Evolutionary conservation across 768 basidiomycete genomes (phyloP).

Genomic region (Cubamyces sp.): DNA sequence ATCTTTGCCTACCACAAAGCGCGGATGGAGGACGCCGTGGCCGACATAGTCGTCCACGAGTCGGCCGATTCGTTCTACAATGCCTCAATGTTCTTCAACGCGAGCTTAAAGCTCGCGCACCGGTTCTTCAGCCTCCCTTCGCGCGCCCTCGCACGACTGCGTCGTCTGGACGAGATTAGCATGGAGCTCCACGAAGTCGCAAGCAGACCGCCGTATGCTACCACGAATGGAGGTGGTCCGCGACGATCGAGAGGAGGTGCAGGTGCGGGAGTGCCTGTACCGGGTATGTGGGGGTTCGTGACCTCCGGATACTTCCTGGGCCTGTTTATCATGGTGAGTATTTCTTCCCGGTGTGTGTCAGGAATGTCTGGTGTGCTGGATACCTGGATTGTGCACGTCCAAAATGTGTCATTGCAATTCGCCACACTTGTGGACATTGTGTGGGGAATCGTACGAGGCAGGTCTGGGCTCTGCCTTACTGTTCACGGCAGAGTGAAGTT

Average conservation of each 20-base stretch:
- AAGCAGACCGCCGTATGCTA: conserved; percentile 3
- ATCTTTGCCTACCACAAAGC: too few relatives aligned
- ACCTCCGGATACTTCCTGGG: conserved; percentile 75
- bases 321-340: conserved; percentile 63
- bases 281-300: conserved; percentile 73
- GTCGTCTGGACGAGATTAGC: conserved; percentile 38
- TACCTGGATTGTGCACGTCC: background rate
- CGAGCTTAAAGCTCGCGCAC: conserved; percentile 31
- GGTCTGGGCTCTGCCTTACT: too few relatives aligned
- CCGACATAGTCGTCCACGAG: conserved; percentile 3
- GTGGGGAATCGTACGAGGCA: too few relatives aligned
- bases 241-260: conserved; percentile 8
- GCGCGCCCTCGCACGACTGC: conserved; percentile 44
- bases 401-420: too few relatives aligned
- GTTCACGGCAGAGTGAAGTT: too few relatives aligned
- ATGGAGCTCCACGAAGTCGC: conserved; percentile 14
- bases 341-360: background rate
- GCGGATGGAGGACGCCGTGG: conserved; percentile 4
- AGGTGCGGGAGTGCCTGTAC: conserved; percentile 36
- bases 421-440: too few relatives aligned
- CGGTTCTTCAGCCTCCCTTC: conserved; percentile 47
- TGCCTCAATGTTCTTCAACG: conserved; percentile 26
- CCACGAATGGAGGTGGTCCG: background rate
- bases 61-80: conserved; percentile 18
- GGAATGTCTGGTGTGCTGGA: too few relatives aligned